Conservation (phyloP, 2,329 filamentous ascomycete genomes). For the Phoma herbarum region DNA sequence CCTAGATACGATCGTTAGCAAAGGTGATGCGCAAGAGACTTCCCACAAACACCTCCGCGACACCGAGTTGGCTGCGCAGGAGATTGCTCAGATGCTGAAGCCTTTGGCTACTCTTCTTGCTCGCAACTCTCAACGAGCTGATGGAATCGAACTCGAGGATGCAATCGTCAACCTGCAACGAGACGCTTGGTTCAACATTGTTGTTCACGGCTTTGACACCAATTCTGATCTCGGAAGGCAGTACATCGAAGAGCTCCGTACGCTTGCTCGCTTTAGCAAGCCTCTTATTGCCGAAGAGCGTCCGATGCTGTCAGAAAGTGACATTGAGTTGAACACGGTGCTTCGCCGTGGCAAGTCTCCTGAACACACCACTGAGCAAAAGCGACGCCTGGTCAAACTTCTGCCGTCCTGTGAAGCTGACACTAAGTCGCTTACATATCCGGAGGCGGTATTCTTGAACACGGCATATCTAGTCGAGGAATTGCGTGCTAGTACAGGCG, state of each 20-base stretch:
- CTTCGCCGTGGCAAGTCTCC: slow-evolving; percentile 84
- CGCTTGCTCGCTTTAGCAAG: slow-evolving; percentile 86
- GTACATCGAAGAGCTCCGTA: slow-evolving; percentile 78
- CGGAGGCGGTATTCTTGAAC: slow-evolving; percentile 91
- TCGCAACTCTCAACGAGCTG: slow-evolving; percentile 59
- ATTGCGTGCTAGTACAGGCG: slow-evolving; percentile 82
- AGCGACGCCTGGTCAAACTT: slow-evolving; percentile 76
- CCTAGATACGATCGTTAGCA: slow-evolving; percentile 86
- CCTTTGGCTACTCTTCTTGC: slow-evolving; percentile 89
- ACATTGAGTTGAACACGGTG: slow-evolving; percentile 95
- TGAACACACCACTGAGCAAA: slow-evolving; percentile 80
- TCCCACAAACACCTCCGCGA: slow-evolving; percentile 77
- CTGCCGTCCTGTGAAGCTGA: slow-evolving; percentile 80
- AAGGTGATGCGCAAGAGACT: slow-evolving; percentile 82
- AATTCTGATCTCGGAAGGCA: slow-evolving; percentile 76
- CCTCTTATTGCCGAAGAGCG: slow-evolving; percentile 88
- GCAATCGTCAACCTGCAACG: slow-evolving; percentile 74
- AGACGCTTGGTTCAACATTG: slow-evolving; percentile 98
- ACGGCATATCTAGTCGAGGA: slow-evolving; percentile 90
- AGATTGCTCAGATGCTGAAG: slow-evolving; percentile 86
- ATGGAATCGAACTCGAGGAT: slow-evolving; percentile 63
- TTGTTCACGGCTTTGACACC: slow-evolving; percentile 87
- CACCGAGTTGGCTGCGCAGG: slow-evolving; percentile 80
- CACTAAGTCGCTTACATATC: slow-evolving; percentile 83
- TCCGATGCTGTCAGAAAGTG: slow-evolving; percentile 89